Conservation (phyloP, 192 early-diverging fungal species). For the Podila clonocystis region DNA sequence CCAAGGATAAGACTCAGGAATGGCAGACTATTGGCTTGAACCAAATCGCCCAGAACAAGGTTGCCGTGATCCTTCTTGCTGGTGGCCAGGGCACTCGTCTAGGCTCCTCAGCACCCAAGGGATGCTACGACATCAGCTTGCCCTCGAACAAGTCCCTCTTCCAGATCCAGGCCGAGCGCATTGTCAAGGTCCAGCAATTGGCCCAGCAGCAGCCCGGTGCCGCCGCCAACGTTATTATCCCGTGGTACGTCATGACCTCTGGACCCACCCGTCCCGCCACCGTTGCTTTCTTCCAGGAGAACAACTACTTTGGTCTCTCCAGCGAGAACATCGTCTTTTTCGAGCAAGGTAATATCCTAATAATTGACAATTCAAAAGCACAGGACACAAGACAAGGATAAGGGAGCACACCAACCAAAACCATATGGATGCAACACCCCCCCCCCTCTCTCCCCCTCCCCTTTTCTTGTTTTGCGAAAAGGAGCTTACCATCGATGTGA, state of each 20-base stretch:
- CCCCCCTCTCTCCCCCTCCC: too few species aligned
- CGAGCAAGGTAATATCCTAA: slow-evolving; percentile 77
- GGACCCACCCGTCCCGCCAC: slow-evolving; percentile 91
- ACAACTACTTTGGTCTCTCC: slow-evolving; percentile 91
- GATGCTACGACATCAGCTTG: slow-evolving; percentile 94
- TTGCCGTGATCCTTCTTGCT: slow-evolving; percentile 94
- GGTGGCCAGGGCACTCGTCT: slow-evolving; percentile 90
- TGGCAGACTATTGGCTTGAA: slow-evolving; percentile 83
- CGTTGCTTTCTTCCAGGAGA: slow-evolving; percentile 77
- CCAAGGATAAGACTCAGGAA: slow-evolving; percentile 59
- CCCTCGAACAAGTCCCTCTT: slow-evolving; percentile 92
- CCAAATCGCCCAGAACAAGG: slow-evolving; percentile 87
- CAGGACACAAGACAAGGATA: too few species aligned
- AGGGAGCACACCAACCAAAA: too few species aligned
- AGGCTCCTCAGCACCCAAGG: slow-evolving; percentile 87
- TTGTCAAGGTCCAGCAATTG: slow-evolving; percentile 83
- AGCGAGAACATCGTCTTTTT: slow-evolving; percentile 92
- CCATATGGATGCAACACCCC: too few species aligned
- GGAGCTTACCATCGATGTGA: too few species aligned
- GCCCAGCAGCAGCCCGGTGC: slow-evolving; percentile 48
- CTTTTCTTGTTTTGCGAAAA: too few species aligned
- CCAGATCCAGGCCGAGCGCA: slow-evolving; percentile 95
- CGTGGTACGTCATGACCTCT: slow-evolving; percentile 99
- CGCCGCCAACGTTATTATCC: slow-evolving; percentile 74
- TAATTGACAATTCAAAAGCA: too few species aligned